Conservation (phyloP, 805 yeast species). For the Suhomyces kilbournensis region DNA sequence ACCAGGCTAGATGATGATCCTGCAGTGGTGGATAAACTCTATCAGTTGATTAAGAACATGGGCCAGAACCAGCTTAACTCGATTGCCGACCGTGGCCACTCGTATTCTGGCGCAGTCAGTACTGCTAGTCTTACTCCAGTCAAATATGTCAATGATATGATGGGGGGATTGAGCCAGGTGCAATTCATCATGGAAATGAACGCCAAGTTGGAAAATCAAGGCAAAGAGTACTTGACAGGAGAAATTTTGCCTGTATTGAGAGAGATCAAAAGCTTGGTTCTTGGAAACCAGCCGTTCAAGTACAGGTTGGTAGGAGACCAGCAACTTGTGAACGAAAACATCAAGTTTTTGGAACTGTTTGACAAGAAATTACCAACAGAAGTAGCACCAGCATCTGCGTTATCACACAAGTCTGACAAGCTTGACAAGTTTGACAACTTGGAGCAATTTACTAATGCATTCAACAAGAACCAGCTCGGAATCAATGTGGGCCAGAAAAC, state of each 20-base stretch:
- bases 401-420: neutral
- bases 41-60: slow-evolving; percentile 66
- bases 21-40: slow-evolving; percentile 55
- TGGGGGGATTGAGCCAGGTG: slow-evolving; percentile 78
- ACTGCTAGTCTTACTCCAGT: slow-evolving; percentile 60
- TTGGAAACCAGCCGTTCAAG: slow-evolving; percentile 37
- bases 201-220: slow-evolving; percentile 40
- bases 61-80: slow-evolving; percentile 75
- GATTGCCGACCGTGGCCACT: slow-evolving; percentile 86
- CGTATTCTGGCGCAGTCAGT: slow-evolving; percentile 70
- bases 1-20: slow-evolving; percentile 60
- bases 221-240: slow-evolving; percentile 31
- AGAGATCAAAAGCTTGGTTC: slow-evolving; percentile 46
- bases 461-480: slow-evolving; percentile 12
- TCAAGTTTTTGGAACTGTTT: slow-evolving; percentile 33
- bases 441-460: slow-evolving; percentile 12
- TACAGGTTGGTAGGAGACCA: slow-evolving; percentile 60
- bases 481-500: slow-evolving; percentile 28
- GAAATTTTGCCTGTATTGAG: slow-evolving; percentile 65
- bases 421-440: slow-evolving; percentile 1
- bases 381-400: neutral
- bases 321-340: slow-evolving; percentile 35
- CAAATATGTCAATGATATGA: slow-evolving; percentile 57
- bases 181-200: slow-evolving; percentile 63
- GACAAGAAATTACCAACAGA: slow-evolving; percentile 3